A percentile compares a stretch with the other conserved stretches of the same genome.
Conservation (phyloP, 192 early-diverging fungal species). For the Entophlyctis helioformis region DNA sequence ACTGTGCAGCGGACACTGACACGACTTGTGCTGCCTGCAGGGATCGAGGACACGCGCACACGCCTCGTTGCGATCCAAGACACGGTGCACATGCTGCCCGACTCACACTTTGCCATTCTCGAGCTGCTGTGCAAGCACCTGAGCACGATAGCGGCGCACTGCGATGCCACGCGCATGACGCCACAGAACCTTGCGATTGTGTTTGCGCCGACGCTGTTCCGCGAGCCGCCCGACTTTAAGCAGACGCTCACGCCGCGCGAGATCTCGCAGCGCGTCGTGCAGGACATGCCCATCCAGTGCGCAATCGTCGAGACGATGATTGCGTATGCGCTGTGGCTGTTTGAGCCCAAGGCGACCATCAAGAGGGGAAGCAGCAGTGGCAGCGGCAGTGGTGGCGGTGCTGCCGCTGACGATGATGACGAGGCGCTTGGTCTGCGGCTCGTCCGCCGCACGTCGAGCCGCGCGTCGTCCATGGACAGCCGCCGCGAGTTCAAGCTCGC, state of each 20-base stretch:
- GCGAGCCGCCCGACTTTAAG: constrained; percentile 13
- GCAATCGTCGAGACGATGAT: constrained; percentile 32
- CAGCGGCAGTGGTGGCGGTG: no score
- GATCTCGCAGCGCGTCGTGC: constrained; percentile 9
- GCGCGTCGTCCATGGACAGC: no score
- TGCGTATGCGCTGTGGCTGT: constrained; percentile 39
- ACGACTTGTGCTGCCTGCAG: no score
- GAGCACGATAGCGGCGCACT: constrained; percentile 41
- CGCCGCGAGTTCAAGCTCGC: no score
- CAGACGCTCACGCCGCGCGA: no score
- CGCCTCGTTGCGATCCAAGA: constrained; percentile 43
- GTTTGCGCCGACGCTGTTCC: constrained; percentile 77
- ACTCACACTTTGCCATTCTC: constrained; percentile 28
- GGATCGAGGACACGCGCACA: constrained; percentile 30
- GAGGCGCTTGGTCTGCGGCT: no score
- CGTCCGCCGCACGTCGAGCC: no score
- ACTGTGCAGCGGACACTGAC: no score
- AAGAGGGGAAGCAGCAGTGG: no score
- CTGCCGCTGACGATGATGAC: no score
- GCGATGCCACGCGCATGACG: constrained; percentile 73
- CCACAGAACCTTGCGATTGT: constrained; percentile 87
- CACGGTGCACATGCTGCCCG: constrained; percentile 33
- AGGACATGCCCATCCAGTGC: constrained; percentile 31
- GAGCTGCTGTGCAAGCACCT: constrained; percentile 39
- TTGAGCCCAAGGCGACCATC: no score